A percentile compares a stretch with the other conserved stretches of the same genome.
Conservation (phyloP, 805 yeast species). For the Wickerhamomyces strasburgensis region DNA sequence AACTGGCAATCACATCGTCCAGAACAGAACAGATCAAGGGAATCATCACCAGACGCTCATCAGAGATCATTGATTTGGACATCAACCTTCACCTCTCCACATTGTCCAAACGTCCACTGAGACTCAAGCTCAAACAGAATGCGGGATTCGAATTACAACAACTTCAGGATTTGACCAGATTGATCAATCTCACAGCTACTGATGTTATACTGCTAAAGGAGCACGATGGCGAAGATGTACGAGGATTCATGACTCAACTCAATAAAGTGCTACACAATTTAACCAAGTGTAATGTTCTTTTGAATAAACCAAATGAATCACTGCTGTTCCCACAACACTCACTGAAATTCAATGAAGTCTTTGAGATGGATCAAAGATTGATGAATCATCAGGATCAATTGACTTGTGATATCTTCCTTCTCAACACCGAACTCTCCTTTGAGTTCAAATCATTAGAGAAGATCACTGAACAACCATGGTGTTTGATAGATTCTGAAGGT, state of each 20-base stretch:
- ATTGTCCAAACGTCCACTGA: slow-evolving; percentile 38
- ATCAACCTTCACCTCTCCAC: slow-evolving; percentile 33
- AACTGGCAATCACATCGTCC: slow-evolving; percentile 51
- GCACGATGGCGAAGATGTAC: slow-evolving; percentile 7
- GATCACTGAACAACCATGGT: slow-evolving; percentile 61
- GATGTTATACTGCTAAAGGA: slow-evolving; percentile 34
- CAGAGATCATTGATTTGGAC: slow-evolving; percentile 45
- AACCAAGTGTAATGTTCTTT: slow-evolving; percentile 28
- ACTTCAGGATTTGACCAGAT: slow-evolving; percentile 31
- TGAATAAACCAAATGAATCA: slow-evolving; percentile 49
- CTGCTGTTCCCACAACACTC: slow-evolving; percentile 56
- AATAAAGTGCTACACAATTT: slow-evolving; percentile 23
- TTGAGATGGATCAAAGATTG: slow-evolving; percentile 29
- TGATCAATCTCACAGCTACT: slow-evolving; percentile 23
- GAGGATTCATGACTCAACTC: slow-evolving; percentile 10
- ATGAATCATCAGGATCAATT: slow-evolving; percentile 33
- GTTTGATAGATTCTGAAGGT: slow-evolving; percentile 42
- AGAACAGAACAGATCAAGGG: slow-evolving; percentile 59
- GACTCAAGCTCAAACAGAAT: slow-evolving; percentile 33
- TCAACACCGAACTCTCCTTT: slow-evolving; percentile 57
- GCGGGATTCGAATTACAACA: slow-evolving; percentile 36
- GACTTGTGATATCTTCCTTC: slow-evolving; percentile 52
- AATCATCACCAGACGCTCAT: slow-evolving; percentile 49
- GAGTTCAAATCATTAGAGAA: slow-evolving; percentile 49
- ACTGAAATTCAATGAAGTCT: slow-evolving; percentile 33